A percentile compares a stretch with the other conserved stretches of the same genome.
These are phyloP conservation scores for Carex parvula DNA, from an alignment of 176 grass and related monocot species.

Conservation along the genomic window DNA sequence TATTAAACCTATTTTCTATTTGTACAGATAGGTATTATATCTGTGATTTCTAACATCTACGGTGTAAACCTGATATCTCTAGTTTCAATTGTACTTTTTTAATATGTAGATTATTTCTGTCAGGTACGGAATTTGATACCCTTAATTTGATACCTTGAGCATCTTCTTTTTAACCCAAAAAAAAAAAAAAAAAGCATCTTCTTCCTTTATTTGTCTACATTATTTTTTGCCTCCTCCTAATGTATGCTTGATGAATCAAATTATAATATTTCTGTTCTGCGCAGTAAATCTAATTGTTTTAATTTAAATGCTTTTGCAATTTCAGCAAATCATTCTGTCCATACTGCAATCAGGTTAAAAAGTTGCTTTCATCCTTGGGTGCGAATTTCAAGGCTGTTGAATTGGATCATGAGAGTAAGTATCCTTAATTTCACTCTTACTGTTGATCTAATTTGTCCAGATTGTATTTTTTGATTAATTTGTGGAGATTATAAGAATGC, in stretches of 20 bases:
- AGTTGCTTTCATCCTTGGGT: constrained; percentile 33
- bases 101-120: not conserved
- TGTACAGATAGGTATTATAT: too few species aligned
- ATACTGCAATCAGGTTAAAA: constrained; percentile 33
- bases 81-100: not conserved
- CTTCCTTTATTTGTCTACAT: not conserved
- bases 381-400: constrained; percentile 33
- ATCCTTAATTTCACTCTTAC: not conserved
- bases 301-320: not conserved
- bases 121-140: not conserved
- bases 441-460: not conserved
- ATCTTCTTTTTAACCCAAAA: too few species aligned
- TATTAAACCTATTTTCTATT: not conserved
- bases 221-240: not conserved
- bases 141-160: not conserved
- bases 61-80: not conserved
- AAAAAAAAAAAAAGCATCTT: too few species aligned
- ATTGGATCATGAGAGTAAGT: constrained; percentile 37
- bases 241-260: not conserved
- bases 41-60: not conserved
- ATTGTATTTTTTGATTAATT: not conserved
- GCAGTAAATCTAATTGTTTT: not conserved
- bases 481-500: not conserved
- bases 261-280: not conserved
- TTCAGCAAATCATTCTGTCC: constrained; percentile 43